Base-by-base conservation (phyloP, 345 rosid species). In the Aquilaria sinensis region DNA sequence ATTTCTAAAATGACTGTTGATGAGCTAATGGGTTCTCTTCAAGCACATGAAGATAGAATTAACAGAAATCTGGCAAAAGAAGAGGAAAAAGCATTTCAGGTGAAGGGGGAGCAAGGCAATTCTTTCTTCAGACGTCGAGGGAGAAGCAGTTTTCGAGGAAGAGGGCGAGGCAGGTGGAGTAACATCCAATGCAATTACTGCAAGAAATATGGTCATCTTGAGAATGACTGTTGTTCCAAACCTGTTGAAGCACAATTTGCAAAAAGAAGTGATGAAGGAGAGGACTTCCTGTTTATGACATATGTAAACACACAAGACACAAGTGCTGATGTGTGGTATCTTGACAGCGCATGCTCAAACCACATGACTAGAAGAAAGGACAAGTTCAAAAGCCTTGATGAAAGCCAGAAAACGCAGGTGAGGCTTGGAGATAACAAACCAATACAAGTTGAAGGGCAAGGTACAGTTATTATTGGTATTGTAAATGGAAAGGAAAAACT, bases 351-450 rank as follows among this genome's bases (percentile, higher is more conserved):
- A 2, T 50, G 53, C 9, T 12, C n/a, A 50, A 50, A 50, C 10
- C 53, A 50, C 10, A 50, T 50, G 14, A 50, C 12, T 2, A 9
- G 53, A 50, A 50, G 10, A 50, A 12, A 12, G 2, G n/a, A 50
- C 14, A 12, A 15, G n/a, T 50, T 12, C 23, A 50, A 12, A 4
- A 7, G 12, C 12, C 53, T 67, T 51, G 54, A 67, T 64, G 49
- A 57, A 51, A 11, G 48, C 7, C 34, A 47, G 12, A 66, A 32
- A 14, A 47, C 10, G 15, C n/a, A 9, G 16, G 57, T 66, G 4
- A 1, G 23, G 32, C 46, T 66, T 13, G 63, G 63, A 47, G 50
- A 66, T 47, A 48, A 32, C 13, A 51, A 58, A 37, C 10, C 11
- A 14, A 41, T 51, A 14, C 12, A 53, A 3, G 57, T 16, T 33